A percentile compares a stretch with the other conserved stretches of the same genome.
phyloP scores from a whole-genome alignment of 257 asterid species.

The Catharanthus roseus region DNA sequence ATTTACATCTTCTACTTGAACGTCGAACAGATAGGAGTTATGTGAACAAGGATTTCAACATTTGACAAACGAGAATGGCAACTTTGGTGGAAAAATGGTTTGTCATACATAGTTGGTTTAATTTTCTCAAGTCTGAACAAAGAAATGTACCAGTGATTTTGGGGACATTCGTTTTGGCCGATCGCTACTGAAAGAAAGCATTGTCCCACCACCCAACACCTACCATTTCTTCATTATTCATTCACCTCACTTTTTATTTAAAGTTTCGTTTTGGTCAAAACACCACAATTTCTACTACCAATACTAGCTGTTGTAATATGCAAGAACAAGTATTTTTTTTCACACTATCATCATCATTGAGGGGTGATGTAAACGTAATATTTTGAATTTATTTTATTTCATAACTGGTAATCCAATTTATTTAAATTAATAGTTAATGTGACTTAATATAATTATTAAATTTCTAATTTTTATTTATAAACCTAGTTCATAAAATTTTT shows the following conservation, averaged over 20 bases:
- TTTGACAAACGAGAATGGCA: no score
- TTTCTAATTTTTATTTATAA: no score
- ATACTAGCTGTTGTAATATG: not conserved
- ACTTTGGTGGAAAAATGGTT: not conserved
- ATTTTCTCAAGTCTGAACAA: not conserved
- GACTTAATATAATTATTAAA: no score
- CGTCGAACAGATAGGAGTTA: no score
- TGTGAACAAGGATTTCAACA: no score
- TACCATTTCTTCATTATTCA: not conserved
- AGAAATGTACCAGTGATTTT: not conserved
- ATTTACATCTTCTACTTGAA: no score
- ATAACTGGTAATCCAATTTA: no score
- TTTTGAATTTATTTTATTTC: no score
- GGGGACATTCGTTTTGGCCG: conserved; percentile 8
- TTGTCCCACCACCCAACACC: not conserved
- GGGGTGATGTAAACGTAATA: no score
- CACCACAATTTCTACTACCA: not conserved
- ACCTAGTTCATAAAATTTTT: no score
- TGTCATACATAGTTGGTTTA: not conserved
- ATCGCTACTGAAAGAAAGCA: conserved; percentile 2
- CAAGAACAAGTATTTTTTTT: not conserved
- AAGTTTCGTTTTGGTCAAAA: conserved; percentile 10
- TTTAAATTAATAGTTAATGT: no score
- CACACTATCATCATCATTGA: not conserved
- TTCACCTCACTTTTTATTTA: not conserved